Evolutionary conservation across 2,329 filamentous ascomycete species (phyloP).

Genomic region (Cytospora piceicola): DNA sequence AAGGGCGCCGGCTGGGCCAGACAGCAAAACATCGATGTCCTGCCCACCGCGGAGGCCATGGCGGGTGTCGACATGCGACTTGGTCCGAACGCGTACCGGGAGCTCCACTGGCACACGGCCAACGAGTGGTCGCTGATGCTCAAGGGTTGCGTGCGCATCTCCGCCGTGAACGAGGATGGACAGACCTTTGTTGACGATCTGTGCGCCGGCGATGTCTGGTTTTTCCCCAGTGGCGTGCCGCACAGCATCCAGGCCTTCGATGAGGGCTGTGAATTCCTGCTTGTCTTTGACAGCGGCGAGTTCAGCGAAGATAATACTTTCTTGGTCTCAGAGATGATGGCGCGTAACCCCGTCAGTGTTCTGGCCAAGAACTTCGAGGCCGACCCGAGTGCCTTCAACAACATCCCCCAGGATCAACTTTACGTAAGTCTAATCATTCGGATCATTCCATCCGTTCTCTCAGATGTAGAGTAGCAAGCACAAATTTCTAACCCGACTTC

Average conservation of each 20-base stretch:
- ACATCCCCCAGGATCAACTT: slow-evolving; percentile 51
- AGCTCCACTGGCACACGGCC: slow-evolving; percentile 66
- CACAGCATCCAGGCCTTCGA: slow-evolving; percentile 60
- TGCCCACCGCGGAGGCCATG: slow-evolving; percentile 56
- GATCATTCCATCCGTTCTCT: no score
- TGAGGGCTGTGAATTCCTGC: slow-evolving; percentile 60
- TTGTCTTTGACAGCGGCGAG: slow-evolving; percentile 62
- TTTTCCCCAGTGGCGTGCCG: slow-evolving; percentile 54
- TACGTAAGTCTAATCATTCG: slow-evolving; percentile 41
- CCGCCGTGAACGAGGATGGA: slow-evolving; percentile 57
- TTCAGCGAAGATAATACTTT: slow-evolving; percentile 66
- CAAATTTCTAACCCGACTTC: not conserved
- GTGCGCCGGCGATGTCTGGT: slow-evolving; percentile 57
- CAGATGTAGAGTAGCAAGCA: slow-evolving; percentile 8
- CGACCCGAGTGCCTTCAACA: slow-evolving; percentile 50
- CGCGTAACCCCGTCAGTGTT: slow-evolving; percentile 55
- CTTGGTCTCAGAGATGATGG: slow-evolving; percentile 57
- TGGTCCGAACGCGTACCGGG: slow-evolving; percentile 60
- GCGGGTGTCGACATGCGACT: slow-evolving; percentile 64
- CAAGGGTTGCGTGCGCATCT: slow-evolving; percentile 56
- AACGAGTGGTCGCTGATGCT: slow-evolving; percentile 57
- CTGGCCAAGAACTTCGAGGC: slow-evolving; percentile 59
- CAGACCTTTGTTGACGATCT: slow-evolving; percentile 53
- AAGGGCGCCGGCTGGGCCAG: slow-evolving; percentile 55
- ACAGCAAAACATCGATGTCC: slow-evolving; percentile 55